A percentile compares a stretch with the other conserved stretches of the same genome.
Evolutionary conservation across 257 asterid genomes (phyloP).

Genomic region (Schizonepeta tenuifolia): DNA sequence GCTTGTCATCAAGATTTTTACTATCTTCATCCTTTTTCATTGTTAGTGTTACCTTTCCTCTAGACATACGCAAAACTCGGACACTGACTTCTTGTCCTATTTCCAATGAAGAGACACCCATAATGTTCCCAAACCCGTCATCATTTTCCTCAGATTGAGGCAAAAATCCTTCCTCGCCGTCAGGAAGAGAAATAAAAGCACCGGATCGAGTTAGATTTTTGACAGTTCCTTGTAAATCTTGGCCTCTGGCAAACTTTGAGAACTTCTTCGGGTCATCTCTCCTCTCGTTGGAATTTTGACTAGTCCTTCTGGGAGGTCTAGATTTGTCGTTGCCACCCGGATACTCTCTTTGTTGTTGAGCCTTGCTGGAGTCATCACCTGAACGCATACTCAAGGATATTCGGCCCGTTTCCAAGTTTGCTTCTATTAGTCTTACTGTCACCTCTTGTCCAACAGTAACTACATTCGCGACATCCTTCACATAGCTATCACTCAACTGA

Average conservation of each 20-base stretch:
- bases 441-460: constrained; percentile 96
- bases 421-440: constrained; percentile 81
- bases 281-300: constrained; percentile 56
- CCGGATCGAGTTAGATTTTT: constrained; percentile 80
- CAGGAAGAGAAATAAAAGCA: constrained; percentile 89
- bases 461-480: constrained; percentile 79
- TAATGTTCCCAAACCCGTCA: constrained; percentile 61
- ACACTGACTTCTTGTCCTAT: constrained; percentile 87
- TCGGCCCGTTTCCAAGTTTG: constrained; percentile 71
- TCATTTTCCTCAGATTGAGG: constrained; percentile 77
- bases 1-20: constrained; percentile 59
- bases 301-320: constrained; percentile 63
- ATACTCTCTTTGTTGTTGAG: constrained; percentile 55
- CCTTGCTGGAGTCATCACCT: constrained; percentile 53
- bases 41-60: constrained; percentile 86
- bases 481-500: constrained; percentile 75
- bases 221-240: constrained; percentile 85
- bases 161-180: constrained; percentile 96
- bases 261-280: constrained; percentile 56
- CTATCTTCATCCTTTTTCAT: constrained; percentile 80
- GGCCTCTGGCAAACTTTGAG: constrained; percentile 79
- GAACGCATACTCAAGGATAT: constrained; percentile 91
- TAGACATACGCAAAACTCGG: constrained; percentile 76
- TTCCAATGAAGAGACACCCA: constrained; percentile 76
- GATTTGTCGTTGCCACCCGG: constrained; percentile 52